Base-by-base conservation (phyloP, 139 green algal genomes). In the Pedinophyceae sp. region DNA sequence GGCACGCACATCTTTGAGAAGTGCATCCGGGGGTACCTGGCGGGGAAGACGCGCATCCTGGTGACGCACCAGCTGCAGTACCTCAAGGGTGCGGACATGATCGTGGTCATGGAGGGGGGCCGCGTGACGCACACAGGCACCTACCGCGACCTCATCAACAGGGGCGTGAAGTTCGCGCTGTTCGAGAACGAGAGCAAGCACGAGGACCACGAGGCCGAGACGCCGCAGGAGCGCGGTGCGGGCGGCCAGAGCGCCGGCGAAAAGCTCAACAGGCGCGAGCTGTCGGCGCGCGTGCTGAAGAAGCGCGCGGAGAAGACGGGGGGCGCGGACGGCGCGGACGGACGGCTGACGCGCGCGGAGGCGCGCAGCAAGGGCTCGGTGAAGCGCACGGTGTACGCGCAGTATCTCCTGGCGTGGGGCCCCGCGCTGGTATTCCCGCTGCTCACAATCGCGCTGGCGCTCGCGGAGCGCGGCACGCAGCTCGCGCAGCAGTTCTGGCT, bases 401-500 rank as follows among this genome's bases (percentile, higher is more conserved):
- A 69, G 7, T 94, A 94, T 65, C 64, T 94, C 27, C 30, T 28
- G 7, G 68, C 78, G 5, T 92, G 78, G 79, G 69, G 78, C 4
- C 68, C 73, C 20, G 55, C 47, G 10, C 19, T 59, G 34, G n/a
- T 72, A 24, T 61, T 92, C 50, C 84, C 81, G 0, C 30, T 71
- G 13, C 30, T 57, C 3, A 65, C 86, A 39, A 27, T 81, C 4
- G 27, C 19, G 3, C 34, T 71, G 15, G 62, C 57, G 7, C 7
- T 64, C 1, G 18, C 27, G 1, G 73, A 81, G 52, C 58, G 70
- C 24, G 69, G 61, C 46, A 24, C 75, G 26, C 73, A 82, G 64
- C 65, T 79, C 3, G 41, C 57, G 10, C 84, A 94, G 60, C 89
- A 91, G 64, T 82, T 71, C 30, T 78, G 74, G 63, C 66, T 94